These are phyloP conservation scores for Mortierella claussenii DNA, from an alignment of 192 early-diverging fungal species.

Conservation along the genomic window DNA sequence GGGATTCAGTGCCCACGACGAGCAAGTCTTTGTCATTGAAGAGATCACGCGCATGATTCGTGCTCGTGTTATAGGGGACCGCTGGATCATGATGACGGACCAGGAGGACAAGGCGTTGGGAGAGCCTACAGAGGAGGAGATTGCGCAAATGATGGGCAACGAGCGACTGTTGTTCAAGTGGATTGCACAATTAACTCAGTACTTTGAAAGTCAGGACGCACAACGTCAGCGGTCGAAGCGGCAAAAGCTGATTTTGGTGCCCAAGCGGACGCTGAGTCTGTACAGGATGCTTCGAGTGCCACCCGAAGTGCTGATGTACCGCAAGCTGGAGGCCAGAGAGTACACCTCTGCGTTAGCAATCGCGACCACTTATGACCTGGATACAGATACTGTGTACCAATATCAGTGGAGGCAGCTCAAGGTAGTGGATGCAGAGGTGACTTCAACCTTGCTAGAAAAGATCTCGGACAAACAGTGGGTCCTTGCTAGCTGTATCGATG, in stretches of 20 bases:
- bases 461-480: slow-evolving; percentile 73
- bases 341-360: slow-evolving; percentile 67
- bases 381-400: slow-evolving; percentile 72
- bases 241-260: slow-evolving; percentile 52
- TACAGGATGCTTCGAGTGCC: slow-evolving; percentile 56
- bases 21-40: slow-evolving; percentile 56
- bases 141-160: slow-evolving; percentile 50
- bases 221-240: slow-evolving; percentile 22
- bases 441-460: slow-evolving; percentile 56
- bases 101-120: slow-evolving; percentile 42
- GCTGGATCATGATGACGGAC: slow-evolving; percentile 47
- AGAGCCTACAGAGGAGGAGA: slow-evolving; percentile 42
- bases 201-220: slow-evolving; percentile 17
- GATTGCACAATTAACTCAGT: slow-evolving; percentile 30
- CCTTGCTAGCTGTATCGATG: slow-evolving; percentile 59
- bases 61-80: slow-evolving; percentile 52
- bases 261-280: slow-evolving; percentile 34
- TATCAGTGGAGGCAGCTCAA: slow-evolving; percentile 62
- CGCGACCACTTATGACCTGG: slow-evolving; percentile 60
- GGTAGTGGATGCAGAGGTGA: slow-evolving; percentile 19
- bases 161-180: slow-evolving; percentile 40
- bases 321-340: slow-evolving; percentile 61
- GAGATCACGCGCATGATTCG: slow-evolving; percentile 53
- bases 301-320: slow-evolving; percentile 62
- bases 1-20: slow-evolving; percentile 33